phyloP scores from a whole-genome alignment of 441 rosid species.

The Raphanus hybrid region DNA sequence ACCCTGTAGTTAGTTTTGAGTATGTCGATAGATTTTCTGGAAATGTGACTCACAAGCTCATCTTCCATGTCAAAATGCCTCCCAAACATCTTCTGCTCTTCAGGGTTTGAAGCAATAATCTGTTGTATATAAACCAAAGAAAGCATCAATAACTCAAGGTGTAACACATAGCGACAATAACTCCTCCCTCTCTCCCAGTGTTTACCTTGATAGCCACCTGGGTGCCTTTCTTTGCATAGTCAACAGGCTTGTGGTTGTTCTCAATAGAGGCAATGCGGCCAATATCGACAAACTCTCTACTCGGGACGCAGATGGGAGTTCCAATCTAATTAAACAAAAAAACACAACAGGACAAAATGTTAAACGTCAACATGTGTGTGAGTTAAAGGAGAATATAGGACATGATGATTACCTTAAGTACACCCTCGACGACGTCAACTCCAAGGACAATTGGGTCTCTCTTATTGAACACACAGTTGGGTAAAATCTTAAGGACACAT shows the following conservation, averaged over 20 bases:
- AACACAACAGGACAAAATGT: constrained; percentile 9
- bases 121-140: constrained; percentile 36
- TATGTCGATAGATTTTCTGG: constrained; percentile 85
- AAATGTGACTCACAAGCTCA: constrained; percentile 88
- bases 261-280: constrained; percentile 91
- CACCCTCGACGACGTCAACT: constrained; percentile 87
- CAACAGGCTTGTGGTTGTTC: constrained; percentile 83
- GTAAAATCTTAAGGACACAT: constrained; percentile 79
- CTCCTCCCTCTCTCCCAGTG: too few relatives aligned
- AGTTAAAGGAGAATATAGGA: constrained; percentile 1
- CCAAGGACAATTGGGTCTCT: constrained; percentile 95
- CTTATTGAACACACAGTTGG: constrained; percentile 83
- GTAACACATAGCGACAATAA: background rate
- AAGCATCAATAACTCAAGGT: constrained; percentile 13
- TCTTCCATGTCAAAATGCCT: constrained; percentile 91
- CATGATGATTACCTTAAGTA: constrained; percentile 60
- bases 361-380: background rate
- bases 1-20: constrained; percentile 89
- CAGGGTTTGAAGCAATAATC: constrained; percentile 78
- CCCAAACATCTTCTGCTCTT: constrained; percentile 94
- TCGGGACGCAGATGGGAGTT: constrained; percentile 89
- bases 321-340: constrained; percentile 58
- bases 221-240: constrained; percentile 81
- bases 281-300: constrained; percentile 78
- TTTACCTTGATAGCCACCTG: constrained; percentile 91